Percentiles rank a stretch among this genome's conserved stretches.
Evolutionary conservation across 768 basidiomycete genomes (phyloP).

Genomic region (Podaxis sp.): DNA sequence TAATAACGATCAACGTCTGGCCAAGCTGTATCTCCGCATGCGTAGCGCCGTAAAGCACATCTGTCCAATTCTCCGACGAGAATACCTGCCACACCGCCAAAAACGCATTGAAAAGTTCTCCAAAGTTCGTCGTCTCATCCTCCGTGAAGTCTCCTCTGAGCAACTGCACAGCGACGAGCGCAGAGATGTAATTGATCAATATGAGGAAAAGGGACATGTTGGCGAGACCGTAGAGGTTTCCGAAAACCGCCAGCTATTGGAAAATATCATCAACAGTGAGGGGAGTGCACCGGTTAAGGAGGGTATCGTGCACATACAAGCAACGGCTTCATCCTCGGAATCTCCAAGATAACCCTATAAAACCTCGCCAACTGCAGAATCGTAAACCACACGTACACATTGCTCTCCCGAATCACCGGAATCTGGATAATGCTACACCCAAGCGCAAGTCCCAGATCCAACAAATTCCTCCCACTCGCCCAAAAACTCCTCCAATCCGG

Average conservation of each 20-base stretch:
- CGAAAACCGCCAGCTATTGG: constrained; percentile 78
- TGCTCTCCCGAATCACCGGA: constrained; percentile 64
- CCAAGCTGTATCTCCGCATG: constrained; percentile 60
- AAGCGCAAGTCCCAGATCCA: constrained; percentile 78
- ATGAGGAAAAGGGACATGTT: constrained; percentile 94
- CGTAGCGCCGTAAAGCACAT: constrained; percentile 63
- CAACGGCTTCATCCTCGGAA: constrained; percentile 88
- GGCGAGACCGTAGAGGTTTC: constrained; percentile 84
- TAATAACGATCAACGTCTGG: constrained; percentile 67
- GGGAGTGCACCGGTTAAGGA: not conserved
- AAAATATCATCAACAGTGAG: not conserved
- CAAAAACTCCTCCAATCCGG: constrained; percentile 88
- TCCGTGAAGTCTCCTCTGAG: constrained; percentile 76
- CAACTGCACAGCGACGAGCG: constrained; percentile 81
- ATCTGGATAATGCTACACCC: constrained; percentile 81
- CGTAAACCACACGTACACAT: constrained; percentile 85
- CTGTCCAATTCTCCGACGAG: constrained; percentile 95
- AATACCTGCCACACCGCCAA: constrained; percentile 86
- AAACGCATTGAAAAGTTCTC: constrained; percentile 82
- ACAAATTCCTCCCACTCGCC: constrained; percentile 58
- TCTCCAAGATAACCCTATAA: constrained; percentile 87
- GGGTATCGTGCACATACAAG: constrained; percentile 46
- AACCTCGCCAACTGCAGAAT: constrained; percentile 84
- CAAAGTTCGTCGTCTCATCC: constrained; percentile 65
- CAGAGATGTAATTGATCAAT: constrained; percentile 82